Percentiles rank a stretch among this genome's conserved stretches.
phyloP scores from a whole-genome alignment of 257 asterid genomes.

The Solanum verrucosum region DNA sequence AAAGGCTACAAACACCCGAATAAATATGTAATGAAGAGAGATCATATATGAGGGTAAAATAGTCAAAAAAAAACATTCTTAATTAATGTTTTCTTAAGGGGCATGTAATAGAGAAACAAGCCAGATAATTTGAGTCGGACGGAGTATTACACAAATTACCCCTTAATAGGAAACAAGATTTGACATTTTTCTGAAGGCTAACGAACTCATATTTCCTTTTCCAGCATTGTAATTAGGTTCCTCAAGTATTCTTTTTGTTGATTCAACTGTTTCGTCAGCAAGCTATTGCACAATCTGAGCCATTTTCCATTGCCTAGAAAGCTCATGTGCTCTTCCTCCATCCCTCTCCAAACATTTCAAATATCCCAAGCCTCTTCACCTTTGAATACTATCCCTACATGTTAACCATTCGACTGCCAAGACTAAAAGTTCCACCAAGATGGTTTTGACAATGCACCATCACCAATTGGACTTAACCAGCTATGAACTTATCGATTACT shows the following conservation, averaged over 20 bases:
- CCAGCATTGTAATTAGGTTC: conserved; percentile 28
- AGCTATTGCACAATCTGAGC: conserved; percentile 62
- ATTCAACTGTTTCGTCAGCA: conserved; percentile 56
- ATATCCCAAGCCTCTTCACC: conserved; percentile 4
- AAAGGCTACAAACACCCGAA: neutral
- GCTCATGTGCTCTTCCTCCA: conserved; percentile 29
- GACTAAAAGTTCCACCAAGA: conserved; percentile 36
- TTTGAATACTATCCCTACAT: conserved; percentile 33
- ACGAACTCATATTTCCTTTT: conserved; percentile 45
- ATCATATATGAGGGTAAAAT: too few species aligned
- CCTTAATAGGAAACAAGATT: too few species aligned
- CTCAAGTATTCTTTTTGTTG: conserved; percentile 50
- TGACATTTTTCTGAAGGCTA: conserved; percentile 30
- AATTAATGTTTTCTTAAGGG: too few species aligned
- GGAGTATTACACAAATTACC: too few species aligned
- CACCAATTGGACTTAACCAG: conserved; percentile 83
- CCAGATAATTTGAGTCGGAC: too few species aligned
- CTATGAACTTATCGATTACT: too few species aligned
- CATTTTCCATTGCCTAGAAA: conserved; percentile 57
- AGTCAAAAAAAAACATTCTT: too few species aligned
- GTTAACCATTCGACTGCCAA: conserved; percentile 31
- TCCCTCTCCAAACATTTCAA: conserved; percentile 38
- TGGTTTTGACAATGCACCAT: conserved; percentile 58
- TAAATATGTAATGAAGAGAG: too few species aligned
- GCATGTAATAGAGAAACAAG: too few species aligned